Percentiles rank a stretch among this genome's conserved stretches.
These are phyloP conservation scores for Eutrema heterophyllum DNA, from an alignment of 345 rosid species.

Conservation along the genomic window DNA sequence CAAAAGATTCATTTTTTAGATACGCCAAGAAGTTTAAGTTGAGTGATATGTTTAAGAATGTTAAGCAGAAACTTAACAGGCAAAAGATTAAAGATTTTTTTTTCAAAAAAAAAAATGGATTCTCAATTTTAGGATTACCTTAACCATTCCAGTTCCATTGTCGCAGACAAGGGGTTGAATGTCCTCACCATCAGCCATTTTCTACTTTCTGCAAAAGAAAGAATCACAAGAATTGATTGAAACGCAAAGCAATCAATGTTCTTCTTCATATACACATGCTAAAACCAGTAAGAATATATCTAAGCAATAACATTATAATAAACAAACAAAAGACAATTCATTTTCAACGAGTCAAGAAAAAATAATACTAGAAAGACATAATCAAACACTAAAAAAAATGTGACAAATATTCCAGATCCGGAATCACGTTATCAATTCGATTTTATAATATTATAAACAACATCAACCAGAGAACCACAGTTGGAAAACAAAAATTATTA, in stretches of 20 bases:
- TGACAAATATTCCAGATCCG: conserved; percentile 15
- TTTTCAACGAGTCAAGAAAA: neutral
- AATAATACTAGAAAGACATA: neutral
- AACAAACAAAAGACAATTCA: neutral
- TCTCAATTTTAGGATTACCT: conserved; percentile 33
- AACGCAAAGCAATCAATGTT: neutral
- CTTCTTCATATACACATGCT: neutral
- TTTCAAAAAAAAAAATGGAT: neutral
- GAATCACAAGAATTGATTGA: neutral
- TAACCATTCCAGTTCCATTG: conserved; percentile 90
- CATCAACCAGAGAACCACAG: neutral
- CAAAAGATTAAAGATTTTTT: neutral
- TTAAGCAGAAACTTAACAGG: neutral
- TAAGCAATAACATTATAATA: neutral
- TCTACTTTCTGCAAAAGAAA: conserved; percentile 15
- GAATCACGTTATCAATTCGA: conserved; percentile 1
- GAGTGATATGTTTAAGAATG: neutral
- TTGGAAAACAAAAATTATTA: neutral
- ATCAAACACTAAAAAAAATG: neutral
- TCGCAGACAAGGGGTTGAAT: conserved; percentile 47
- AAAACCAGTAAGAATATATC: neutral
- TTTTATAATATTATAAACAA: neutral
- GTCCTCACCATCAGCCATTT: conserved; percentile 28
- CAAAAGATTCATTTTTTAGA: neutral
- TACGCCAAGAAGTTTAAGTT: neutral